These are phyloP conservation scores for Vanrija sp. DNA, from an alignment of 1,284 basidiomycete species.

Conservation along the genomic window DNA sequence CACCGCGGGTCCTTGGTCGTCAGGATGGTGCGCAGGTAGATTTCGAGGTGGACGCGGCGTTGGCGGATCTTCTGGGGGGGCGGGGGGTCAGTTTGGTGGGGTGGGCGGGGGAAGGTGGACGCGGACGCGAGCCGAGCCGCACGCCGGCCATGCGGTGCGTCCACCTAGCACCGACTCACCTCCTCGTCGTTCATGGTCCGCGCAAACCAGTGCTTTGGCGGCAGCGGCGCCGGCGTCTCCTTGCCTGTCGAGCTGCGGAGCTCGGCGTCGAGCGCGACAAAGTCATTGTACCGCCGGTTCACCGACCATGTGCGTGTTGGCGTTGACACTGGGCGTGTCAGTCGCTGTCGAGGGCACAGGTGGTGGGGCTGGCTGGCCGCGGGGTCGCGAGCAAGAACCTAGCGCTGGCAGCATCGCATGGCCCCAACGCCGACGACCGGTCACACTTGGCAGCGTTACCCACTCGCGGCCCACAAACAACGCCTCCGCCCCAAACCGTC, in stretches of 20 bases:
- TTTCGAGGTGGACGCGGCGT: conserved; percentile 69
- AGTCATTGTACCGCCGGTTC: conserved; percentile 90
- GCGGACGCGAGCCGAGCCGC: not conserved
- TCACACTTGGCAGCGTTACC: no score
- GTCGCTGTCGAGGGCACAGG: not conserved
- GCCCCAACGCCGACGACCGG: no score
- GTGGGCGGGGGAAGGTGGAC: not conserved
- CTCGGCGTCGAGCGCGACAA: conserved; percentile 77
- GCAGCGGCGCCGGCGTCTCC: conserved; percentile 69
- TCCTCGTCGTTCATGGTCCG: conserved; percentile 45
- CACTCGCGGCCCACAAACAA: no score
- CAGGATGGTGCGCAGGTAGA: conserved; percentile 81
- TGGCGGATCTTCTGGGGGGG: conserved; percentile 60
- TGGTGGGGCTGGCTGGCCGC: not conserved
- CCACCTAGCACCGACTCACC: conserved; percentile 31
- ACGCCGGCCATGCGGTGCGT: no score
- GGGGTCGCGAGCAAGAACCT: no score
- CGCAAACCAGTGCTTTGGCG: conserved; percentile 68
- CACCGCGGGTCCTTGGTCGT: conserved; percentile 74
- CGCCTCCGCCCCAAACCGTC: no score
- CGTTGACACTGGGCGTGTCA: conserved; percentile 39
- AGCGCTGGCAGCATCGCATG: no score
- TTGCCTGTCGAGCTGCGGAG: conserved; percentile 67
- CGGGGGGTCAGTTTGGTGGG: not conserved
- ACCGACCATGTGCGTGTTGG: conserved; percentile 77